Evolutionary conservation across 2,329 filamentous ascomycete genomes (phyloP), one percentile per base, ranked within the genome.

Genomic region (Pezicula radicicola): DNA sequence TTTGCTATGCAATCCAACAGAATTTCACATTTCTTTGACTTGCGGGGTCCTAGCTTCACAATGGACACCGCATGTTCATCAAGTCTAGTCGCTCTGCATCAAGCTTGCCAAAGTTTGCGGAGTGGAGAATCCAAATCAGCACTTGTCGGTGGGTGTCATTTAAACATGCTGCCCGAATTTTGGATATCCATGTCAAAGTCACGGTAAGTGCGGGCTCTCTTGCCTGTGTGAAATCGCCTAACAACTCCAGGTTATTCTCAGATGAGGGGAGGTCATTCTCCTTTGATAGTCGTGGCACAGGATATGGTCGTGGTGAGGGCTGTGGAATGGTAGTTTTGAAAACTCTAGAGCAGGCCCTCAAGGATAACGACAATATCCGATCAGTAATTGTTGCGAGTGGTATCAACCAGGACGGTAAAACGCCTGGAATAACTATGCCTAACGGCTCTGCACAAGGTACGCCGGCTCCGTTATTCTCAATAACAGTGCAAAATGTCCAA

Each of bases 281-380:
- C 3, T 85, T 83, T 56, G 83, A 86, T 55, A 61, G 71, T 16
- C 71, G 75, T 2, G 84, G 81, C 16, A 78, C 82, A 50, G 85
- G 85, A 1, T 88, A 87, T 58, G 82, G 78, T 0, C 73, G 83
- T 36, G 84, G 83, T 1, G 84, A 88, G 59, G 84, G 83, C 0
- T 71, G 80, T 28, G 81, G 75, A 0, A 73, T 80, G 13, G 65
- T 87, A 1, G 59, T 86, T 4, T 61, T 88, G 45, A 87, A 87
- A 65, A 75, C 75, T 2, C 67, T 87, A 0, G 68, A 72, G 5
- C 77, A 83, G 61, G 84, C 84, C 1, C 56, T 87, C 6, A 69
- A 70, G 12, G 78, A 82, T 56, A 79, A 80, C 19, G 82, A 87
- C 60, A 76, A 75, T 0, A 79, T 83, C 50, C 73, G 78, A 15